Conservation (phyloP, 23 red algal species). For the Gracilaria gracilis region DNA sequence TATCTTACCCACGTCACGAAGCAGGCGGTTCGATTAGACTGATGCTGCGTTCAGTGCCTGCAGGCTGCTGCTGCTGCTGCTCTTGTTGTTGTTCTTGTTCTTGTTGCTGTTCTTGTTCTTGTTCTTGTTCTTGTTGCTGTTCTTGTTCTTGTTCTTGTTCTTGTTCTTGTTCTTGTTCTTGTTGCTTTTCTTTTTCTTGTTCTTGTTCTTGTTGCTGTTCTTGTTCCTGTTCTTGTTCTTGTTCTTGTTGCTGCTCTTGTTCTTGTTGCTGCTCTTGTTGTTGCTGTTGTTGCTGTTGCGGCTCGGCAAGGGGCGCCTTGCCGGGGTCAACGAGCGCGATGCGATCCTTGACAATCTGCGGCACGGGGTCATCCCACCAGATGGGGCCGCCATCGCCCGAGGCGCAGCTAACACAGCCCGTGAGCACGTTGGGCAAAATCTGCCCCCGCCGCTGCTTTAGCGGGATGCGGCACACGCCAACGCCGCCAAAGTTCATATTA, state of each 20-base stretch:
- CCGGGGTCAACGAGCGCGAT: slow-evolving; percentile 56
- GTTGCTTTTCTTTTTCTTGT: not conserved
- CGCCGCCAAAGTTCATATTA: slow-evolving; percentile 81
- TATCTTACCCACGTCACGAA: too few species aligned
- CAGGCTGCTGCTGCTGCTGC: not conserved
- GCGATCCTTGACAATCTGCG: slow-evolving; percentile 74
- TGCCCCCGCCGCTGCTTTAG: slow-evolving; percentile 70
- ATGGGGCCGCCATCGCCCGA: slow-evolving; percentile 86
- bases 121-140: not conserved
- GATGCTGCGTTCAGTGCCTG: too few species aligned
- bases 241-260: not conserved
- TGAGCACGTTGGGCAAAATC: slow-evolving; percentile 87
- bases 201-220: not conserved
- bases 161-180: not conserved
- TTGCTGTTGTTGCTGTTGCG: not conserved
- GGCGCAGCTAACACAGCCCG: slow-evolving; percentile 90
- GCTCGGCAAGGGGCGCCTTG: slow-evolving; percentile 19
- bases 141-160: not conserved
- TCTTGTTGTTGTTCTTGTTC: not conserved
- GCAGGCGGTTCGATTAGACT: too few species aligned
- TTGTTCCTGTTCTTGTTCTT: not conserved
- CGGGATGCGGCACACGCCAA: slow-evolving; percentile 82
- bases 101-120: not conserved
- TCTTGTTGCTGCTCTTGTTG: not conserved
- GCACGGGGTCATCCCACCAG: slow-evolving; percentile 95